Percentiles rank a stretch among this genome's conserved stretches.
Conservation (phyloP, 257 asterid genomes). For the Gentiana macrophylla region DNA sequence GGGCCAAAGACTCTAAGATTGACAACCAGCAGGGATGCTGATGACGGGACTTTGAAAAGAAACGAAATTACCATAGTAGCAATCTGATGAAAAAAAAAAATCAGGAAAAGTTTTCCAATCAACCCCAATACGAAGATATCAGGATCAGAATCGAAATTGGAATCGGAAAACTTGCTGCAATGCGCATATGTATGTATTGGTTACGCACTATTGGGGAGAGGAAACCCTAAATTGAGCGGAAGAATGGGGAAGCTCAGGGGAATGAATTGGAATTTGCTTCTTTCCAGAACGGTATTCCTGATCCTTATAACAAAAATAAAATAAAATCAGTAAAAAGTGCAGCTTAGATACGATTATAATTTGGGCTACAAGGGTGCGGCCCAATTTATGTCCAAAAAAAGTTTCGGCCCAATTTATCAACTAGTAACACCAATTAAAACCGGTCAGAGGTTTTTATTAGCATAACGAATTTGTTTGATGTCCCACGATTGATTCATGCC, state of each 20-base stretch:
- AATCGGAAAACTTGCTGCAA: constrained; percentile 13
- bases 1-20: constrained; percentile 91
- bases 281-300: too few relatives aligned
- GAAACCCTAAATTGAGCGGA: constrained; percentile 13
- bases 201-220: constrained; percentile 23
- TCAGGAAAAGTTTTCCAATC: neutral
- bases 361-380: too few relatives aligned
- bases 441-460: too few relatives aligned
- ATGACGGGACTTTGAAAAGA: constrained; percentile 36
- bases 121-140: neutral
- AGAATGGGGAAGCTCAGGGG: neutral
- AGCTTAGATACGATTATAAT: too few relatives aligned
- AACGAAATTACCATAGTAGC: constrained; percentile 41
- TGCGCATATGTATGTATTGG: constrained; percentile 35
- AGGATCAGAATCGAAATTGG: neutral
- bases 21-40: constrained; percentile 30
- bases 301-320: too few relatives aligned
- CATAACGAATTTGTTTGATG: too few relatives aligned
- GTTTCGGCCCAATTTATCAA: too few relatives aligned
- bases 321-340: too few relatives aligned
- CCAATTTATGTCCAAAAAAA: too few relatives aligned
- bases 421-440: too few relatives aligned
- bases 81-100: constrained; percentile 18
- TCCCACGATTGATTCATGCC: too few relatives aligned
- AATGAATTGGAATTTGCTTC: neutral